Conservation (phyloP, 306 rosid species). For the Ceratonia siliqua region DNA sequence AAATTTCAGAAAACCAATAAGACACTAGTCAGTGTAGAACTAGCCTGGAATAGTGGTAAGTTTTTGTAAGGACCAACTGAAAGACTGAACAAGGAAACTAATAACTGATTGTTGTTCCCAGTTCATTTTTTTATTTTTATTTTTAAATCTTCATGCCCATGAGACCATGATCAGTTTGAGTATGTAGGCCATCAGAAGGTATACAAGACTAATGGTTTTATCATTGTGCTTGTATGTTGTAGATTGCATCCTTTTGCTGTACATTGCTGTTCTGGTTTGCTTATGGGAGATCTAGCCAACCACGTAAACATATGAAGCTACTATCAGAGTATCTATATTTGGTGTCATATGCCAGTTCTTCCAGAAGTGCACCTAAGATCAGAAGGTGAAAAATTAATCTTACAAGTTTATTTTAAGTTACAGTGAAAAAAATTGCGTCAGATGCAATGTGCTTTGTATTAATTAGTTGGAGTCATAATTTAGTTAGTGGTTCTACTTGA, state of each 20-base stretch:
- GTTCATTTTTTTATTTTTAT: constrained; percentile 20
- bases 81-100: constrained; percentile 24
- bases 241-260: constrained; percentile 26
- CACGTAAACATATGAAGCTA: constrained; percentile 24
- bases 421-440: neutral
- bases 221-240: constrained; percentile 35
- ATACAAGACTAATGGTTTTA: constrained; percentile 20
- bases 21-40: constrained; percentile 26
- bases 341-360: constrained; percentile 22
- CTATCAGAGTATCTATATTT: constrained; percentile 26
- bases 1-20: constrained; percentile 18
- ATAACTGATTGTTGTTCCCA: neutral
- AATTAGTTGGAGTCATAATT: constrained; percentile 1
- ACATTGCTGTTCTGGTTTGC: constrained; percentile 36
- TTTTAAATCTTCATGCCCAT: constrained; percentile 15
- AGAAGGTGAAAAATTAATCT: constrained; percentile 39
- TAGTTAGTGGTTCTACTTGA: neutral
- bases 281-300: constrained; percentile 34
- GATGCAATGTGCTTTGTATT: constrained; percentile 13
- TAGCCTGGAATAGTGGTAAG: constrained; percentile 28
- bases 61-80: constrained; percentile 25
- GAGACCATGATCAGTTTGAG: constrained; percentile 30
- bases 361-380: constrained; percentile 32
- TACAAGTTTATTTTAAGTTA: neutral
- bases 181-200: constrained; percentile 16